A percentile compares a stretch with the other conserved stretches of the same genome.
Conservation (phyloP, 495 filamentous ascomycete genomes). For the Staphylotrichum tortipilum region DNA sequence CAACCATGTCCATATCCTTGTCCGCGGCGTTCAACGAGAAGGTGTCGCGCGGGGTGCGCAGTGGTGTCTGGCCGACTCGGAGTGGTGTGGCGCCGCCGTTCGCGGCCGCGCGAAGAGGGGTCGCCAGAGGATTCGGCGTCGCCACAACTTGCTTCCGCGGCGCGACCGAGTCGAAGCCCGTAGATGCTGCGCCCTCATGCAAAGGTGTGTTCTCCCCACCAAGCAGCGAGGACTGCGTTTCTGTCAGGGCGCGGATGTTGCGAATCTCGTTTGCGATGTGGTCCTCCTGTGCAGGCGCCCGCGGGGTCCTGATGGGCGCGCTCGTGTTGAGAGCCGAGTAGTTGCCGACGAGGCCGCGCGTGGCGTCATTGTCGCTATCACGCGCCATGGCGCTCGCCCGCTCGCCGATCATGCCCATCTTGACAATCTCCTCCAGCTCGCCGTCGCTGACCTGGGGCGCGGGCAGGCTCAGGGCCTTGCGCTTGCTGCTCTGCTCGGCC, state of each 20-base stretch:
- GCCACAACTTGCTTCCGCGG: slow-evolving; percentile 72
- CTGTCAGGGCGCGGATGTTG: slow-evolving; percentile 85
- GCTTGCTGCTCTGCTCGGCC: slow-evolving; percentile 92
- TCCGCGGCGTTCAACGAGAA: slow-evolving; percentile 72
- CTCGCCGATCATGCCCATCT: slow-evolving; percentile 94
- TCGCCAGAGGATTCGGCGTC: slow-evolving; percentile 93
- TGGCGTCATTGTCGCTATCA: slow-evolving; percentile 75
- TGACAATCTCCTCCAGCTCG: slow-evolving; percentile 95
- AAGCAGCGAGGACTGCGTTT: slow-evolving; percentile 90
- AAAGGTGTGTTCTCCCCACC: slow-evolving; percentile 91
- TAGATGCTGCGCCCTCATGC: slow-evolving; percentile 69
- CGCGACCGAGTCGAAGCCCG: slow-evolving; percentile 79
- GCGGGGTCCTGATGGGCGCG: slow-evolving; percentile 85
- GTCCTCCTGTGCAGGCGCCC: slow-evolving; percentile 85
- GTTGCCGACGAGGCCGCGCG: slow-evolving; percentile 75
- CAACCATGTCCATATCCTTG: slow-evolving; percentile 56
- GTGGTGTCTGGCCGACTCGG: slow-evolving; percentile 69
- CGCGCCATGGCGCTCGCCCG: slow-evolving; percentile 68
- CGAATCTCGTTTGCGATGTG: slow-evolving; percentile 92
- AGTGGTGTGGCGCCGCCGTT: slow-evolving; percentile 66
- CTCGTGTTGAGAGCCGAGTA: slow-evolving; percentile 70
- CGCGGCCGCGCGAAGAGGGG: slow-evolving; percentile 66
- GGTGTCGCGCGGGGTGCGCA: slow-evolving; percentile 84
- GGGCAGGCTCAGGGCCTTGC: slow-evolving; percentile 69
- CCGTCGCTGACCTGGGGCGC: slow-evolving; percentile 83